Percentiles rank a stretch among this genome's conserved stretches.
phyloP scores from a whole-genome alignment of 495 filamentous ascomycete genomes.

The Coniosporium apollinis region DNA sequence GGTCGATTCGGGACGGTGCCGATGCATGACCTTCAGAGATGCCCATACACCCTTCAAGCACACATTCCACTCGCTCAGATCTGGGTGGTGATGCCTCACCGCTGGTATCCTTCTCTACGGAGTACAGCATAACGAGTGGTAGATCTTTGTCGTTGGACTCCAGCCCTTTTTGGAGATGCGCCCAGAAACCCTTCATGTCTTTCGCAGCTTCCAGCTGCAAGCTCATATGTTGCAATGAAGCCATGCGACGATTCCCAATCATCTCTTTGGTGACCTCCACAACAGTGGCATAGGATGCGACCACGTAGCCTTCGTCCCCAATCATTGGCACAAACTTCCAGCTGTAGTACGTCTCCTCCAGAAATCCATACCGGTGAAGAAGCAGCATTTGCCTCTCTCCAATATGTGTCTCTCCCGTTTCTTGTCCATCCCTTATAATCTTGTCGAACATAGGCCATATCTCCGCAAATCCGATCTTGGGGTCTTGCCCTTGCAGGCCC shows the following conservation, averaged over 20 bases:
- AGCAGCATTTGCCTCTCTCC: constrained; percentile 5
- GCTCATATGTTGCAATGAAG: constrained; percentile 5
- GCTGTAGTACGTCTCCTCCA: constrained; percentile 11
- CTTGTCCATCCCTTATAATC: constrained; percentile 2
- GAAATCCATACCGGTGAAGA: constrained; percentile 4
- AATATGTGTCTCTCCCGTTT: constrained; percentile 3
- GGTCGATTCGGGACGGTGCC: neutral
- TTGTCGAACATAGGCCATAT: constrained; percentile 3
- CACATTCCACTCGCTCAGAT: neutral
- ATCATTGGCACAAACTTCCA: constrained; percentile 9
- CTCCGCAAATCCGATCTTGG: constrained; percentile 1
- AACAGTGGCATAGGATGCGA: constrained; percentile 5
- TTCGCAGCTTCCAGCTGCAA: constrained; percentile 2
- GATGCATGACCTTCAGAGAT: constrained; percentile 1
- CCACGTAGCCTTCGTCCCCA: constrained; percentile 1
- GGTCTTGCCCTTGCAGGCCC: constrained; percentile 1
- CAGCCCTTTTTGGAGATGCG: constrained; percentile 2
- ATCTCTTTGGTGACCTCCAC: constrained; percentile 8
- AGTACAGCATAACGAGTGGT: constrained; percentile 9
- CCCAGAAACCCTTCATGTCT: constrained; percentile 6
- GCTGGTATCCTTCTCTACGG: neutral
- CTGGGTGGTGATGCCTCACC: constrained; percentile 2
- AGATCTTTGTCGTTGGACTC: constrained; percentile 7
- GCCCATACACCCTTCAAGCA: constrained; percentile 6
- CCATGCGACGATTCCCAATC: constrained; percentile 5